Evolutionary conservation across 129 eudicot species (phyloP).

Genomic region (Scalesia atractyloides): DNA sequence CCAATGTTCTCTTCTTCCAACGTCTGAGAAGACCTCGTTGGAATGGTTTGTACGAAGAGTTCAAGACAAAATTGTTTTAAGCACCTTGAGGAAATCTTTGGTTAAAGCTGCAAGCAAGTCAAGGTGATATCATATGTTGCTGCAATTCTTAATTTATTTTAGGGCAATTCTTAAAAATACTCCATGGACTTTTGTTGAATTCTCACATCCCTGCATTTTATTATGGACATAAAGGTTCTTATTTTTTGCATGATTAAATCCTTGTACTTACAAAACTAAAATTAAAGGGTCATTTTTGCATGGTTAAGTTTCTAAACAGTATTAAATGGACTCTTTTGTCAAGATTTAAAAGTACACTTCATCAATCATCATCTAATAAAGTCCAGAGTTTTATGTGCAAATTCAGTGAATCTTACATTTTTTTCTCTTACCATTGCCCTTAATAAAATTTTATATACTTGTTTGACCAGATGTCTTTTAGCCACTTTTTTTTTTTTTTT

Average conservation of each 20-base stretch:
- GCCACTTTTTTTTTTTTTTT: neutral
- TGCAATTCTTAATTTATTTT: neutral
- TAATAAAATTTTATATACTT: neutral
- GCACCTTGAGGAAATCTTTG: conserved; percentile 58
- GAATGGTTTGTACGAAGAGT: conserved; percentile 79
- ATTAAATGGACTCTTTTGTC: neutral
- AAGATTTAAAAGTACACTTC: neutral
- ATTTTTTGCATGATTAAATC: neutral
- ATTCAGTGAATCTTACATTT: neutral
- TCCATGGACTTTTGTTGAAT: neutral
- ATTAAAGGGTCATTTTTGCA: neutral
- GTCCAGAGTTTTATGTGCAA: neutral
- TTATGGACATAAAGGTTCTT: neutral
- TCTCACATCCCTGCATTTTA: neutral
- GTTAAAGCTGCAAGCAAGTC: conserved; percentile 74
- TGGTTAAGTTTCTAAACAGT: neutral
- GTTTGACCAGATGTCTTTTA: conserved; percentile 1
- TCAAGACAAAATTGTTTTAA: conserved; percentile 65
- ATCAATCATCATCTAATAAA: neutral
- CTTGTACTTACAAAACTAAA: neutral
- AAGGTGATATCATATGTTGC: conserved; percentile 49
- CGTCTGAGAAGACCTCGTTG: conserved; percentile 49
- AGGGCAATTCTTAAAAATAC: neutral
- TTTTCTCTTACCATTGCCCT: neutral
- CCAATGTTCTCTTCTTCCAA: conserved; percentile 39